Evolutionary conservation across 1,284 basidiomycete genomes (phyloP).

Genomic region (Schizophyllum amplum): DNA sequence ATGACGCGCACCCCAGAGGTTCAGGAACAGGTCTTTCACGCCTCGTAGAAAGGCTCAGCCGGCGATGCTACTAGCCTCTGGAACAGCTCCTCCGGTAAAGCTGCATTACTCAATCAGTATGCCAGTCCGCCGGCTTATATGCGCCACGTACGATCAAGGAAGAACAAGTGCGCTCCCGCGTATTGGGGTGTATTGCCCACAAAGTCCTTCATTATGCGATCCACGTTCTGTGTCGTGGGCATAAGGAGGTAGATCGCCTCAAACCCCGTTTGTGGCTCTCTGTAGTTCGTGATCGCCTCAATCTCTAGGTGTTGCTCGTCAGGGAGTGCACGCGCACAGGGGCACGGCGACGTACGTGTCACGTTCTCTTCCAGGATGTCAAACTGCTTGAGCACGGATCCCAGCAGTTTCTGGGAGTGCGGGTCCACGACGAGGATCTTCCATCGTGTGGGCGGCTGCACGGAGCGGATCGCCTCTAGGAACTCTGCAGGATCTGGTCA

Average conservation of each 20-base stretch:
- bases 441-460: conserved; percentile 81
- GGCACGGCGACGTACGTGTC: conserved; percentile 58
- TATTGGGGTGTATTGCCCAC: conserved; percentile 64
- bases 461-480: conserved; percentile 72
- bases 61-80: conserved; percentile 63
- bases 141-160: conserved; percentile 73
- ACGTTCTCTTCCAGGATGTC: conserved; percentile 94
- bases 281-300: conserved; percentile 64
- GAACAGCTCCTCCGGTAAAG: conserved; percentile 68
- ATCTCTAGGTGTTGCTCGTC: conserved; percentile 44
- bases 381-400: conserved; percentile 85
- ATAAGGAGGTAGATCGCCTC: conserved; percentile 93
- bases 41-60: conserved; percentile 64
- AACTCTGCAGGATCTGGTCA: conserved; percentile 43
- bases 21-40: conserved; percentile 80
- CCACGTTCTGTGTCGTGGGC: conserved; percentile 91
- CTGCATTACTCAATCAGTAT: conserved; percentile 26
- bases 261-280: conserved; percentile 73
- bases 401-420: conserved; percentile 79
- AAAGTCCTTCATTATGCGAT: conserved; percentile 87
- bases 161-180: conserved; percentile 87
- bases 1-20: conserved; percentile 68
- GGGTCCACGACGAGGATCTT: conserved; percentile 97
- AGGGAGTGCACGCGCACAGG: conserved; percentile 1
- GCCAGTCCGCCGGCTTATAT: neutral